Evolutionary conservation across 306 rosid genomes (phyloP), one percentile per base, ranked within the genome.

Genomic region (Alnus glutinosa): DNA sequence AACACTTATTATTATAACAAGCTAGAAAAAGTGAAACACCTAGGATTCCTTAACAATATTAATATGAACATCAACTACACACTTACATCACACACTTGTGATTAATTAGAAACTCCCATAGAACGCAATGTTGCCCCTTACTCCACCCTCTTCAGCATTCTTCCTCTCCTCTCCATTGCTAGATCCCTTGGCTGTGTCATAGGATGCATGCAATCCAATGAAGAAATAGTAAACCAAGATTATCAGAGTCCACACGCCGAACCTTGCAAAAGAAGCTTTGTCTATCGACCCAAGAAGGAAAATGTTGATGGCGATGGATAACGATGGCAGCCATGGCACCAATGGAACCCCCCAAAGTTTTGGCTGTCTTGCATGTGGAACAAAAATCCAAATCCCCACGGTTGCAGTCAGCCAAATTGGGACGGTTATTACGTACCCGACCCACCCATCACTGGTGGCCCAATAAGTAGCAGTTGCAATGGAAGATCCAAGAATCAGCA

Each of bases 211-310:
- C 58, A 87, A 68, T 30, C 90, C 90, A 42, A 85, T 71, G 49
- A 85, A 13, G 48, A 87, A 71, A 75, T 87, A 87, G 73, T 87
- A 87, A 39, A 80, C 23, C 79, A 87, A 52, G 7, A 87, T 75
- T 15, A 87, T 0, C 12, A 36, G 50, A 14, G 88, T 85, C 90
- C 90, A 85, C 1, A 44, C 50, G 1, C 59, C 87, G 71, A 88
- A 88, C 79, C 91, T 88, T 19, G 4, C 42, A 19, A 83, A 94
- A 0, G 98, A 94, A 1, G 55, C 49, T 2, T 5, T 78, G 34
- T 94, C 98, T 7, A 94, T 87, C 1, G 98, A 93, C 47, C 98
- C 98, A 18, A 93, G 89, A 64, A 93, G 89, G 84, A 93, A 93
- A 15, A 93, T 78, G 80, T 93, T 93, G 3, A 93, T 84, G 52